Evolutionary conservation across 2,329 filamentous ascomycete genomes (phyloP).

Genomic region (Aureobasidium melanogenum): DNA sequence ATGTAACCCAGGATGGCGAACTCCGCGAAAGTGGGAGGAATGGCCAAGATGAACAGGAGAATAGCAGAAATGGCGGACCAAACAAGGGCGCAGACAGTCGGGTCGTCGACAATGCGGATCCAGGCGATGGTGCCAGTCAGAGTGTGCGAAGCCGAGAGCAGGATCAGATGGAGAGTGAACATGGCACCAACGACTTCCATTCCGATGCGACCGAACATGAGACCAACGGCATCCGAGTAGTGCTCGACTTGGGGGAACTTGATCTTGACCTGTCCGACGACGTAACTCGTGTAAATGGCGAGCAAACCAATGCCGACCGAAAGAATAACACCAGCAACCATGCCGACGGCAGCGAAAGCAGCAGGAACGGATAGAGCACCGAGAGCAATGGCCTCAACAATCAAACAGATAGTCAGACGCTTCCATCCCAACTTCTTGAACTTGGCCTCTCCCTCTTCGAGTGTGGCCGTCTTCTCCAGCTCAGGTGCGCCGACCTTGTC

Average conservation of each 20-base stretch:
- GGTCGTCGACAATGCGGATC: constrained; percentile 32
- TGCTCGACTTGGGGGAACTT: constrained; percentile 36
- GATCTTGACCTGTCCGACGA: constrained; percentile 53
- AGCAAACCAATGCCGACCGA: constrained; percentile 47
- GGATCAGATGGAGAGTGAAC: constrained; percentile 34
- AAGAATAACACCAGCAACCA: constrained; percentile 48
- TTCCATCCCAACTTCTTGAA: constrained; percentile 42
- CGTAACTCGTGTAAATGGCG: constrained; percentile 53
- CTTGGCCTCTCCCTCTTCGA: constrained; percentile 30
- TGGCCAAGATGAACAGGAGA: constrained; percentile 26
- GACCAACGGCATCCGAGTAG: constrained; percentile 35
- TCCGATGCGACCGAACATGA: constrained; percentile 35
- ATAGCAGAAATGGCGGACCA: constrained; percentile 36
- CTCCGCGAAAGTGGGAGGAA: constrained; percentile 29
- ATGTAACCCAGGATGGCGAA: constrained; percentile 29
- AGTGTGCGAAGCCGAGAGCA: constrained; percentile 36
- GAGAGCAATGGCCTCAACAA: constrained; percentile 51
- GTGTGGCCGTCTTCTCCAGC: constrained; percentile 17
- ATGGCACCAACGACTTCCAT: constrained; percentile 35
- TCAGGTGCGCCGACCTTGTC: constrained; percentile 28
- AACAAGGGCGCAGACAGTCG: constrained; percentile 32
- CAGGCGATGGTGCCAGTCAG: constrained; percentile 39
- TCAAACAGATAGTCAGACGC: constrained; percentile 35
- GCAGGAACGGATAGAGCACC: constrained; percentile 50
- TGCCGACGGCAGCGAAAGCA: constrained; percentile 45